phyloP scores from a whole-genome alignment of 73 alveolate species.

The Tetrahymena thermophila region DNA sequence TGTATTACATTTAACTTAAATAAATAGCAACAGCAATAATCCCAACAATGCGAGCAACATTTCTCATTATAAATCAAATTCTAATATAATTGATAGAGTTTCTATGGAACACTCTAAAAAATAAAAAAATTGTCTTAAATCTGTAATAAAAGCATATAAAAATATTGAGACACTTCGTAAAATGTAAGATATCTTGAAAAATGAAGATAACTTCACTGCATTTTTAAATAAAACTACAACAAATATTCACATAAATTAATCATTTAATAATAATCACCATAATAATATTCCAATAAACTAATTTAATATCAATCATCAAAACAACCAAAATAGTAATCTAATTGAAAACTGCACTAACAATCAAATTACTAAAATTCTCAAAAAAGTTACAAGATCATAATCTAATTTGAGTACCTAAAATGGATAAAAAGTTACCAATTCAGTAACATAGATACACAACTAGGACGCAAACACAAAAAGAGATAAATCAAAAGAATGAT shows the following conservation, averaged over 20 bases:
- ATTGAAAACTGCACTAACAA: neutral
- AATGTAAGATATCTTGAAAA: neutral
- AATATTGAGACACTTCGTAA: neutral
- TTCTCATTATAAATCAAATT: neutral
- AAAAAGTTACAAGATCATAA: neutral
- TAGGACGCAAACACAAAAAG: neutral
- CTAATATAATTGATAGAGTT: neutral
- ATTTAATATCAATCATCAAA: neutral
- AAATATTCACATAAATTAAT: neutral
- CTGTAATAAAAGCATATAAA: neutral
- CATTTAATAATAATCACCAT: neutral
- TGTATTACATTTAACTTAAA: neutral
- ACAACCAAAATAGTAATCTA: neutral
- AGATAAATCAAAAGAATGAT: neutral
- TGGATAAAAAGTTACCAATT: neutral
- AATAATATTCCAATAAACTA: neutral
- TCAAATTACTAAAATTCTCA: neutral
- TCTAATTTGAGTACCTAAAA: neutral
- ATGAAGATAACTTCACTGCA: neutral
- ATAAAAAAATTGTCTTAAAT: neutral
- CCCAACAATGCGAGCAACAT: neutral
- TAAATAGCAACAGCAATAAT: neutral
- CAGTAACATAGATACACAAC: neutral
- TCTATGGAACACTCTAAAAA: neutral
- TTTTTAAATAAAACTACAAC: neutral